Percentiles rank a stretch among this genome's conserved stretches.
These are phyloP conservation scores for Pseudocercospora cruenta DNA, from an alignment of 2,329 filamentous ascomycete genomes.

Conservation along the genomic window DNA sequence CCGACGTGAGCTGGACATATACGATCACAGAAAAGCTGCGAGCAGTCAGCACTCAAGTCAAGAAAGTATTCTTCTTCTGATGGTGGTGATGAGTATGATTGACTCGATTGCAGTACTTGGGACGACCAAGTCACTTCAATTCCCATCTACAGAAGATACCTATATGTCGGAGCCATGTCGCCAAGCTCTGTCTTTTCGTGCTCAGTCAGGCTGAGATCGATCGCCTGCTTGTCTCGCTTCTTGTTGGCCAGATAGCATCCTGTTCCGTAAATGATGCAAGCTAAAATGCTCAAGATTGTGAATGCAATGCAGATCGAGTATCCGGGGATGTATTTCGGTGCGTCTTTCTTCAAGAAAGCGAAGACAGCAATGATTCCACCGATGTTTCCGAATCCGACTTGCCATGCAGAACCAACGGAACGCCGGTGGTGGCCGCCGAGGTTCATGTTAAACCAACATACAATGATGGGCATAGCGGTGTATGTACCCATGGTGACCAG, in stretches of 20 bases:
- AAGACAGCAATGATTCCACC: slow-evolving; percentile 58
- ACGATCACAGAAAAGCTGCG: neutral
- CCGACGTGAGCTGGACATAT: neutral
- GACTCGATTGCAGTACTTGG: neutral
- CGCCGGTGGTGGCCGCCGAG: too few relatives aligned
- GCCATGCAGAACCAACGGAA: too few relatives aligned
- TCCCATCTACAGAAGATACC: slow-evolving; percentile 57
- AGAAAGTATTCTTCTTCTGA: too few relatives aligned
- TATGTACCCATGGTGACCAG: too few relatives aligned
- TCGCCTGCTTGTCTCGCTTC: slow-evolving; percentile 54
- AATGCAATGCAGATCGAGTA: slow-evolving; percentile 80
- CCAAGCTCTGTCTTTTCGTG: slow-evolving; percentile 65
- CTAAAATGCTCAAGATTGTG: slow-evolving; percentile 66
- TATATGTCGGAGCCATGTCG: slow-evolving; percentile 63
- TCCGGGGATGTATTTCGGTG: slow-evolving; percentile 69
- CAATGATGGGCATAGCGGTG: too few relatives aligned
- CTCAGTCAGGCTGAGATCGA: slow-evolving; percentile 58
- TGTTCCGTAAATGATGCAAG: slow-evolving; percentile 63
- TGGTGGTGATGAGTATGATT: neutral
- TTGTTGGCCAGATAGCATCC: slow-evolving; percentile 65
- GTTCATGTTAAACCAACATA: too few relatives aligned
- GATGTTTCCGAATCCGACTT: too few relatives aligned
- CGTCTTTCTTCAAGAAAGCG: slow-evolving; percentile 60
- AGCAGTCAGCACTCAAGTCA: neutral
- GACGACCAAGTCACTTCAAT: neutral